phyloP scores from a whole-genome alignment of 2,329 filamentous ascomycete species.

The Microdochium nivale region DNA sequence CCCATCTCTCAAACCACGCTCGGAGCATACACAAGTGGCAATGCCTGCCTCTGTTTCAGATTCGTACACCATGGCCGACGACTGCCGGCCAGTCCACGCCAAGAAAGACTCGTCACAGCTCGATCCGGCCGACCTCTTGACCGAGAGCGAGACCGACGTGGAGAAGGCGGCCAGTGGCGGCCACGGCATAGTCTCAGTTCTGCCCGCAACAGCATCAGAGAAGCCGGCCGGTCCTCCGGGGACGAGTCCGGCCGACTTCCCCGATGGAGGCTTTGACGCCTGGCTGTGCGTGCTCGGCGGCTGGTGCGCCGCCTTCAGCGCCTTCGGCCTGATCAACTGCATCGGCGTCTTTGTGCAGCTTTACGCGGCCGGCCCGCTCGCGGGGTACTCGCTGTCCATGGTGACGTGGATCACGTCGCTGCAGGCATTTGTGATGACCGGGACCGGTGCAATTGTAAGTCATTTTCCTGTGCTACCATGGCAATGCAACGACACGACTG shows the following conservation, averaged over 20 bases:
- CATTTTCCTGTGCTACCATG: background rate
- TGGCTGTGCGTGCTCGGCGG: constrained; percentile 47
- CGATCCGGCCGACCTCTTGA: constrained; percentile 8
- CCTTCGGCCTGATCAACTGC: constrained; percentile 29
- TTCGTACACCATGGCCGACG: constrained; percentile 1
- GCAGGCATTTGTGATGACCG: constrained; percentile 34
- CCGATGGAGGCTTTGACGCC: constrained; percentile 48
- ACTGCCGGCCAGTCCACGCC: background rate
- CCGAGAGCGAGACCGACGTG: constrained; percentile 21
- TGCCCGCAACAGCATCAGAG: background rate
- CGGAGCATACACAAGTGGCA: background rate
- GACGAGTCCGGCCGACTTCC: constrained; percentile 41
- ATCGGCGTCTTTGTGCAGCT: constrained; percentile 49
- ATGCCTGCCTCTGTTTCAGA: background rate
- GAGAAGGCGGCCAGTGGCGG: constrained; percentile 16
- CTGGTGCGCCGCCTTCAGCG: constrained; percentile 28
- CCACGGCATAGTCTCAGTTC: constrained; percentile 6
- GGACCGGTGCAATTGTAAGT: constrained; percentile 35
- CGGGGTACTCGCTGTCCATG: constrained; percentile 35
- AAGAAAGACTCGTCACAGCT: background rate
- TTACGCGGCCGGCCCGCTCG: constrained; percentile 39
- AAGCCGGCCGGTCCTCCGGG: constrained; percentile 16
- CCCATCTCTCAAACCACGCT: background rate
- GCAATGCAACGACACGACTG: constrained; percentile 4
- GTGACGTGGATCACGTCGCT: constrained; percentile 50